Conservation (phyloP, 495 filamentous ascomycete genomes). For the Podospora appendiculata region DNA sequence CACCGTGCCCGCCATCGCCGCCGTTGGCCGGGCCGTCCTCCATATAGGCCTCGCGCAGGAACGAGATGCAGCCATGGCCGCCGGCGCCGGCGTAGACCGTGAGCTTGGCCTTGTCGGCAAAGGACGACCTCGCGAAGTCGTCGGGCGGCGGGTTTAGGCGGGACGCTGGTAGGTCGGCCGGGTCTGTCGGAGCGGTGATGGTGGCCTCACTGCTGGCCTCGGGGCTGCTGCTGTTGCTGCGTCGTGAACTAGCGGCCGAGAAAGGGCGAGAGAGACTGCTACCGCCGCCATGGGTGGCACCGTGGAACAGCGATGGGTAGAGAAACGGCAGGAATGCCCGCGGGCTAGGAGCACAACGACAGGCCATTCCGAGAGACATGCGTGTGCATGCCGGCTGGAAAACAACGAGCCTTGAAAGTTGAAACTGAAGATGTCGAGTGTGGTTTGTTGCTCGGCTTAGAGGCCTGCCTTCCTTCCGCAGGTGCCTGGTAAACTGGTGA, state of each 20-base stretch:
- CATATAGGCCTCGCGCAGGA: conserved; percentile 81
- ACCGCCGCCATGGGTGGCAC: conserved; percentile 21
- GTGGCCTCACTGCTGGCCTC: conserved; percentile 21
- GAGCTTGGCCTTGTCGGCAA: conserved; percentile 77
- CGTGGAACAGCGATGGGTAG: conserved; percentile 49
- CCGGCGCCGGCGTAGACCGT: conserved; percentile 70
- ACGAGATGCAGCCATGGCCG: conserved; percentile 89
- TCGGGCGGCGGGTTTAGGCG: conserved; percentile 72
- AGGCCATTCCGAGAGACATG: conserved; percentile 32
- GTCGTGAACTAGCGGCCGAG: conserved; percentile 10
- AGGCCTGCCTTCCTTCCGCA: too few relatives aligned
- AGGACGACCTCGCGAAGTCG: conserved; percentile 73
- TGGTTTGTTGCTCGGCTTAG: too few relatives aligned
- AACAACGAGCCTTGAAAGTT: too few relatives aligned
- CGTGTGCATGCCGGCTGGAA: conserved; percentile 1
- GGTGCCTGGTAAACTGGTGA: too few relatives aligned
- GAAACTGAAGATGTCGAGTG: too few relatives aligned
- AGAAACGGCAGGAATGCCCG: conserved; percentile 56
- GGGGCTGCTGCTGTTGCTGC: conserved; percentile 23
- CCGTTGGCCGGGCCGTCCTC: conserved; percentile 91
- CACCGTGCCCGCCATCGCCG: conserved; percentile 86
- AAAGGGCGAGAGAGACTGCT: conserved; percentile 16
- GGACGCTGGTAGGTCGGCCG: conserved; percentile 17
- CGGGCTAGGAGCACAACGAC: conserved; percentile 32
- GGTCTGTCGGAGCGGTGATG: neutral